Percentiles rank a stretch among this genome's conserved stretches.
These are phyloP conservation scores for Pythium angustatum DNA, from an alignment of 352 stramenopile species.

Conservation along the genomic window DNA sequence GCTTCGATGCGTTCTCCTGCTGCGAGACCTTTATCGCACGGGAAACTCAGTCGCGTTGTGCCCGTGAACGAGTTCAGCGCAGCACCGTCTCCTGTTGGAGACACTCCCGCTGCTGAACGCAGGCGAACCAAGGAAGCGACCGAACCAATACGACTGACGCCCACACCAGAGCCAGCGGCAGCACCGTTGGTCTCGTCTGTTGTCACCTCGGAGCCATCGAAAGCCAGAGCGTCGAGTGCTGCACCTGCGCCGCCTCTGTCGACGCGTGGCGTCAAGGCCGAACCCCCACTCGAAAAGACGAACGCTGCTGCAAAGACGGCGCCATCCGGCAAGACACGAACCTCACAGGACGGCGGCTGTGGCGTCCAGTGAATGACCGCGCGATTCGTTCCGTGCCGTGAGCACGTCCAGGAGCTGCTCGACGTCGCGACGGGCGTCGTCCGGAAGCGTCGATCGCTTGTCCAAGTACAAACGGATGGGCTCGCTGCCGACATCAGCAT, in stretches of 20 bases:
- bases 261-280: too few species aligned
- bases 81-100: background rate
- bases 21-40: background rate
- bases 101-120: too few species aligned
- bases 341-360: slow-evolving; percentile 20
- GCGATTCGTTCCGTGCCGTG: background rate
- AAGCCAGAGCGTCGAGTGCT: slow-evolving; percentile 1
- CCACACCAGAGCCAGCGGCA: too few species aligned
- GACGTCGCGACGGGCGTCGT: background rate
- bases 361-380: slow-evolving; percentile 19
- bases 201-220: too few species aligned
- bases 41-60: slow-evolving; percentile 13
- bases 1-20: too few species aligned
- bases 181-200: too few species aligned
- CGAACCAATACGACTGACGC: too few species aligned
- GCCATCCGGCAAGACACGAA: slow-evolving; percentile 3
- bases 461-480: slow-evolving; percentile 24
- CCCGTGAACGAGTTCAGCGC: slow-evolving; percentile 5
- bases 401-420: slow-evolving; percentile 16
- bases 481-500: slow-evolving; percentile 36
- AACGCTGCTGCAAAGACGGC: slow-evolving; percentile 20
- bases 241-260: background rate
- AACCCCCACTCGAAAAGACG: too few species aligned
- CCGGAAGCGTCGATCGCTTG: slow-evolving; percentile 2
- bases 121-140: too few species aligned